These are phyloP conservation scores for Aspergillus egyptiacus DNA, from an alignment of 495 filamentous ascomycete genomes.

Conservation along the genomic window DNA sequence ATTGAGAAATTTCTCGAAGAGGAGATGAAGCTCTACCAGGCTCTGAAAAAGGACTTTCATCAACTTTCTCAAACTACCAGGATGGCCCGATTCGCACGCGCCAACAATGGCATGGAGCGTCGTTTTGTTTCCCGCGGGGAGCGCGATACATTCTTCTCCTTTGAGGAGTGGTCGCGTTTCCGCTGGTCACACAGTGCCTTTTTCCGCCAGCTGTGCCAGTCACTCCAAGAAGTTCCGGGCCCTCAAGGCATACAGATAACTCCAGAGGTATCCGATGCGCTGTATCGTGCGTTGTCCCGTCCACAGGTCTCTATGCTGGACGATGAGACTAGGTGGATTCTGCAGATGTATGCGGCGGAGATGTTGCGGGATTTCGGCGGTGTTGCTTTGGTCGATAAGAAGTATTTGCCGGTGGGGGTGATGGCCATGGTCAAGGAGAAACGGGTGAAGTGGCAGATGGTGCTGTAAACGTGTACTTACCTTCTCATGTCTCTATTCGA, in stretches of 20 bases:
- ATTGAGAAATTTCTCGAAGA: conserved; percentile 31
- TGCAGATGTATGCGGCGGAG: conserved; percentile 46
- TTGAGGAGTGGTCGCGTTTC: conserved; percentile 43
- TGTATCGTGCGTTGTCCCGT: not conserved
- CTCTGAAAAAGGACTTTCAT: conserved; percentile 28
- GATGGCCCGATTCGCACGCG: not conserved
- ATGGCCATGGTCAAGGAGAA: conserved; percentile 48
- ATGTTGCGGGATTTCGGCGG: conserved; percentile 46
- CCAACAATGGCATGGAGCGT: not conserved
- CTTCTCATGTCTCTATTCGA: too few species aligned
- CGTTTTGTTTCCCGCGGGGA: not conserved
- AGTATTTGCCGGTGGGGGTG: conserved; percentile 49
- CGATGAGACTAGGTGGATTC: conserved; percentile 43
- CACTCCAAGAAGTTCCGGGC: conserved; percentile 18
- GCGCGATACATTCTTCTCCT: conserved; percentile 35
- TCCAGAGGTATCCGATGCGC: conserved; percentile 6
- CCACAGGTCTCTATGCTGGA: not conserved
- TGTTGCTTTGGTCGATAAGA: conserved; percentile 47
- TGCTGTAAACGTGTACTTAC: conserved; percentile 11
- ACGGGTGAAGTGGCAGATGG: conserved; percentile 50
- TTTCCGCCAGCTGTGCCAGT: conserved; percentile 21
- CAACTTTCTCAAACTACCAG: conserved; percentile 11
- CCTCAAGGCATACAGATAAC: conserved; percentile 15
- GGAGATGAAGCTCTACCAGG: conserved; percentile 34
- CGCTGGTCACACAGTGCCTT: conserved; percentile 29